Evolutionary conservation across 2,329 filamentous ascomycete species (phyloP).

Genomic region (Aureobasidium lini): DNA sequence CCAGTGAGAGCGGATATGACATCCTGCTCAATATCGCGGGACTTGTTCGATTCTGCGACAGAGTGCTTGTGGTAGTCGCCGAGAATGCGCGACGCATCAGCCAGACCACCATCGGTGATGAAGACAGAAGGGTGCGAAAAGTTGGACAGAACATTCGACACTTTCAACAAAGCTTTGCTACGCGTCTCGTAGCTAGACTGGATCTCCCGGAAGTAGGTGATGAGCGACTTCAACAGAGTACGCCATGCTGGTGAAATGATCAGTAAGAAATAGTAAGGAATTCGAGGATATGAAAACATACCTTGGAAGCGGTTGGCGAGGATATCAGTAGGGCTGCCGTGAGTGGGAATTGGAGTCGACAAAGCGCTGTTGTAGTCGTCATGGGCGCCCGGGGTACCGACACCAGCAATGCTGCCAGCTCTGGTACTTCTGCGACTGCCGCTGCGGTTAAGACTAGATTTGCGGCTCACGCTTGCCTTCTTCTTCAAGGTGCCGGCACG

Average conservation of each 20-base stretch:
- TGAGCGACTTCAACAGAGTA: slow-evolving; percentile 89
- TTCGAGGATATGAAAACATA: slow-evolving; percentile 34
- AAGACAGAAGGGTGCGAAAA: slow-evolving; percentile 68
- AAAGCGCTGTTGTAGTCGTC: slow-evolving; percentile 77
- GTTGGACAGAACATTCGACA: slow-evolving; percentile 78
- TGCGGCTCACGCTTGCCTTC: slow-evolving; percentile 69
- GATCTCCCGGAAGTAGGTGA: slow-evolving; percentile 87
- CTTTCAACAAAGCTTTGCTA: slow-evolving; percentile 72
- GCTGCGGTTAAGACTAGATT: slow-evolving; percentile 67
- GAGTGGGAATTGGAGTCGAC: slow-evolving; percentile 80
- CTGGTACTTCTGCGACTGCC: slow-evolving; percentile 67
- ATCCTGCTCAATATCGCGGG: slow-evolving; percentile 82
- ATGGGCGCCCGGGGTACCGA: slow-evolving; percentile 51
- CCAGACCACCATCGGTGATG: slow-evolving; percentile 71
- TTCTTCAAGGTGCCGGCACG: slow-evolving; percentile 79
- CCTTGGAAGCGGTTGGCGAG: slow-evolving; percentile 84
- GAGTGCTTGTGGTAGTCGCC: slow-evolving; percentile 76
- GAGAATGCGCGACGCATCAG: slow-evolving; percentile 76
- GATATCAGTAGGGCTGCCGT: slow-evolving; percentile 78
- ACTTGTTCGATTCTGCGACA: slow-evolving; percentile 75
- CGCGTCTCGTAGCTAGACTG: slow-evolving; percentile 82
- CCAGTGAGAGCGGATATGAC: slow-evolving; percentile 83
- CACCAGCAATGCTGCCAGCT: slow-evolving; percentile 76
- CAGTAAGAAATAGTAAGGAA: neutral
- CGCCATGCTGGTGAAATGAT: slow-evolving; percentile 64